Evolutionary conservation across 768 basidiomycete species (phyloP), one percentile per base, ranked within the genome.

Genomic region (Tricholoma sp.): DNA sequence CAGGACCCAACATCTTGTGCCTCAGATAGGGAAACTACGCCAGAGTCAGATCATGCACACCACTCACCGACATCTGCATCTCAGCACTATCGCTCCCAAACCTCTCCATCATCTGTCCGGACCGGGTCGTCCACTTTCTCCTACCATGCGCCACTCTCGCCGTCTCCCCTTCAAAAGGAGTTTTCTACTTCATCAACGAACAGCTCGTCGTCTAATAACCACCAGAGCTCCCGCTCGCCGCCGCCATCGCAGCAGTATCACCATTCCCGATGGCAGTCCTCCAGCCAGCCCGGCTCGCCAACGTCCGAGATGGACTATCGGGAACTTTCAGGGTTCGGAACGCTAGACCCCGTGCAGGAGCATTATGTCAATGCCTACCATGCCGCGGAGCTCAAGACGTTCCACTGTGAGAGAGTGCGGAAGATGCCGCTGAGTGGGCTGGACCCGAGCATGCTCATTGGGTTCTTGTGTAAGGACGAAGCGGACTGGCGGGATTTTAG

Each of bases 361-460:
- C 85, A 89, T 63, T 91, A 87, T 57, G 81, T 80, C 18, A 79
- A 76, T 0, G 88, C 94, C 9, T 99, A 98, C 68, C 74, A 80
- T 1, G 71, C 80, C 2, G 59, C 76, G 4, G 91, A 95, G 66
- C 74, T 98, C 33, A 82, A 82, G 64, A 96, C 91, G 11, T 99
- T 94, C 76, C 97, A 98, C 70, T 94, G 94, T 68, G 97, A 99
- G n/a, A 84, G 88, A 15, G 88, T 98, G 37, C 80, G 93, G 66
- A 98, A 96, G 82, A 96, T 98, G 91, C 88, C 88, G 0, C 71
- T 98, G 34, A 83, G 84, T 39, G 89, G 88, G 29, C 74, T 99
- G 54, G 97, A 98, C 69, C 97, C 96, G 20, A 97, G 94, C 63
- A 98, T 99, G 97, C 75, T 99, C 6, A 80, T 98, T 57, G 95